Base-by-base conservation (phyloP, 352 stramenopile species). In the Pythium brassicae region DNA sequence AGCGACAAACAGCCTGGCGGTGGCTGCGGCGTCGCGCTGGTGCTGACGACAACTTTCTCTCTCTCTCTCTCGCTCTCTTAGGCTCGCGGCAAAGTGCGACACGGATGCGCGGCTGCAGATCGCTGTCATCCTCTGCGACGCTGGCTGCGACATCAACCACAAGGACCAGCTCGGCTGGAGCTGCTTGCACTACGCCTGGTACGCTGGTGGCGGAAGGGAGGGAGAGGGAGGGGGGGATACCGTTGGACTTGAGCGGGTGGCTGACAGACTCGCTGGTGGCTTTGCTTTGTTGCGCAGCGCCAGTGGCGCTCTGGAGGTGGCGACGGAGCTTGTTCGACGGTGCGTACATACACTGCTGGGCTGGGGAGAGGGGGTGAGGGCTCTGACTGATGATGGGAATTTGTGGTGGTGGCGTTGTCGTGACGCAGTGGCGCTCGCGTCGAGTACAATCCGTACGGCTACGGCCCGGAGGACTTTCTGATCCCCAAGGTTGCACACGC, bases 121-220 rank as follows among this genome's bases (percentile, higher is more conserved):
- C 51, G 70, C 71, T n/a, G 85, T 95, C 61, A 95, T 95, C 59
- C 66, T 95, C 20, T 72, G 78, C 6, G 85, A 95, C 35, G 85
- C 85, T 22, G 85, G 85, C 6, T 93, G 83, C 49, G 83, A 92
- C 57, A 90, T 95, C 63, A 82, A 95, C 58, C 85, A 95, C 69
- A 76, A 69, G 43, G 85, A 95, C 55, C 76, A 88, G 45, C 65
- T 88, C 34, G 83, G 85, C 27, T 95, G 85, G 85, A 95, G 69
- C 67, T 95, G 85, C 46, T 54, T 95, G 25, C 85, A 95, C 55
- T 91, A 95, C 55, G 85, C 85, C 26, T 95, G 85, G 83, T 93
- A 78, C 35, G 66, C 6, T 4, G 48, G 29, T 19, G 17, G 9
- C 26, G 15, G 5, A 7, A 7, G 26, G 8, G 26, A 20, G 37